phyloP scores from a whole-genome alignment of 345 rosid genomes.

The Gossypium raimondii region DNA sequence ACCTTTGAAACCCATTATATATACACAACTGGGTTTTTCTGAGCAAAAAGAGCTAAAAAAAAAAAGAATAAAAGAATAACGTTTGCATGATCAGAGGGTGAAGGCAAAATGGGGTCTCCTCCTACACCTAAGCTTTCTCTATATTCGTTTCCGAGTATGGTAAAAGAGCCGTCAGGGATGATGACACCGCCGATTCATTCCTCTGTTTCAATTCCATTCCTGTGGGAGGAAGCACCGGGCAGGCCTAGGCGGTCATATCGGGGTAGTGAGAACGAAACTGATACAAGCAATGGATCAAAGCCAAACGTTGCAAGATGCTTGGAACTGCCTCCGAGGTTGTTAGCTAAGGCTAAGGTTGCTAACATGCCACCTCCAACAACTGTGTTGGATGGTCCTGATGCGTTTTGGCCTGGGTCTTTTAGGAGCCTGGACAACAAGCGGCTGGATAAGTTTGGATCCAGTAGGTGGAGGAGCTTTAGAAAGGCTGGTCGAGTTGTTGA shows the following conservation, averaged over 20 bases:
- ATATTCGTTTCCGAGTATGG: slow-evolving; percentile 39
- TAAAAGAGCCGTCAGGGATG: slow-evolving; percentile 27
- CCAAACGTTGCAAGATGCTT: slow-evolving; percentile 30
- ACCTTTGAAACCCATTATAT: background rate
- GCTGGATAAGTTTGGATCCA: slow-evolving; percentile 37
- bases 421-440: slow-evolving; percentile 27
- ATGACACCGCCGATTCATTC: slow-evolving; percentile 59
- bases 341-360: slow-evolving; percentile 27
- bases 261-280: background rate
- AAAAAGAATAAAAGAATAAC: background rate
- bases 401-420: slow-evolving; percentile 32
- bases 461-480: slow-evolving; percentile 48
- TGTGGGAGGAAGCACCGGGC: slow-evolving; percentile 95
- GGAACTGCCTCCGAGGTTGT: slow-evolving; percentile 69
- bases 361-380: slow-evolving; percentile 46
- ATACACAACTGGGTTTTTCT: too few species aligned
- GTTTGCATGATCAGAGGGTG: slow-evolving; percentile 4
- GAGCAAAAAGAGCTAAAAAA: background rate
- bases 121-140: slow-evolving; percentile 50
- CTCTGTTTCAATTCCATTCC: slow-evolving; percentile 65
- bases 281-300: background rate
- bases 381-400: slow-evolving; percentile 52
- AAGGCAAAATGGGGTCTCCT: slow-evolving; percentile 7
- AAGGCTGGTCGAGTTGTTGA: slow-evolving; percentile 27
- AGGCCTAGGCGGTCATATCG: slow-evolving; percentile 47